Conservation (phyloP, 129 eudicot genomes). For the Kitagawia praeruptora region DNA sequence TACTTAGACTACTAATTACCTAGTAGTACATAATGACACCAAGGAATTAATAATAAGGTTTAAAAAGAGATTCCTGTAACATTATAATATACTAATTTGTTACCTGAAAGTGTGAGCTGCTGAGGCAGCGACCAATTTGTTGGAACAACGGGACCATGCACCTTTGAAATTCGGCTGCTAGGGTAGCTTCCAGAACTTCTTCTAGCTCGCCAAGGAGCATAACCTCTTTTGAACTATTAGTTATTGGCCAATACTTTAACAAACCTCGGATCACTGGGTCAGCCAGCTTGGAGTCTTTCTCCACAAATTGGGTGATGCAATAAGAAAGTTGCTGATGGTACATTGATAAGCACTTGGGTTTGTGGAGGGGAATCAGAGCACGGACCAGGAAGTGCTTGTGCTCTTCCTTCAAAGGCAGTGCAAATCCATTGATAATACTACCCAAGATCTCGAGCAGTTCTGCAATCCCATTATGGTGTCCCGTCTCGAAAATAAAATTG, state of each 20-base stretch:
- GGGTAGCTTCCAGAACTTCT: slow-evolving; percentile 60
- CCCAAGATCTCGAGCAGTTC: too few species aligned
- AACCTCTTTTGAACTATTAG: slow-evolving; percentile 19
- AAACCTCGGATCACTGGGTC: slow-evolving; percentile 48
- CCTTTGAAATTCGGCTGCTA: slow-evolving; percentile 46
- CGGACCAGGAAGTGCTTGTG: too few species aligned
- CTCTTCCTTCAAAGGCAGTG: too few species aligned
- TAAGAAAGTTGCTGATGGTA: slow-evolving; percentile 16
- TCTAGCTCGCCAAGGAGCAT: slow-evolving; percentile 19
- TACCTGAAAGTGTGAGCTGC: slow-evolving; percentile 71
- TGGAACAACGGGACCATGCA: slow-evolving; percentile 54
- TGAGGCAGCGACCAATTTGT: slow-evolving; percentile 46
- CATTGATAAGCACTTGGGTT: not conserved
- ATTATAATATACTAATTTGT: not conserved
- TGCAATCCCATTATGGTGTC: too few species aligned
- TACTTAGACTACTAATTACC: not conserved
- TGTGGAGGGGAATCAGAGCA: too few species aligned
- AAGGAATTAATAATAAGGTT: not conserved
- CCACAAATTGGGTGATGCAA: slow-evolving; percentile 55
- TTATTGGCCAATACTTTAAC: slow-evolving; percentile 54
- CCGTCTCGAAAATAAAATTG: too few species aligned
- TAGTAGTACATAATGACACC: not conserved
- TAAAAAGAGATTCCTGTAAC: not conserved
- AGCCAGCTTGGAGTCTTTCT: slow-evolving; percentile 17
- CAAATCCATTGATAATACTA: too few species aligned